Evolutionary conservation across 164 flowering plant genomes (phyloP), one percentile per base, ranked within the genome.

Genomic region (Hamamelis virginiana): DNA sequence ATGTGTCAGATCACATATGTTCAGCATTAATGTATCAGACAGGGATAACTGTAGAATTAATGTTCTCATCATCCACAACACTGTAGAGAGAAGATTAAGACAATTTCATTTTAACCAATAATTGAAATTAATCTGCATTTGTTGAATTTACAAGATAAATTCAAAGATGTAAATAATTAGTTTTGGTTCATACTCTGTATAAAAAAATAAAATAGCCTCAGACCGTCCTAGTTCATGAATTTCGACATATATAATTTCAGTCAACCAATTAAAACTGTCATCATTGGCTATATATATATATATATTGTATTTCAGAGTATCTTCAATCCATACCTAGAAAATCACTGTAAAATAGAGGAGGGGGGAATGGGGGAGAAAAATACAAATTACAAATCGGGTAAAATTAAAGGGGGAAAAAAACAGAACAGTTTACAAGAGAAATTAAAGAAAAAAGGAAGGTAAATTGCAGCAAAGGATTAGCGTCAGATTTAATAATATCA

Each of bases 141-240:
- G 41, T 33, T 33, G 41, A 2, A 33, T 33, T 2, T 6, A 33
- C 4, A 33, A 33, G 41, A 6, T 33, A 33, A n/a, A 33, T 33
- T 33, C 41, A 33, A 33, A 33, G 6, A 2, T 33, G 41, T n/a
- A n/a, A n/a, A n/a, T n/a, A n/a, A n/a, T n/a, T n/a, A 6, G 41
- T 33, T 33, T 33, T 33, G 41, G 41, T 33, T 6, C 4, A 6
- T 2, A 33, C 41, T 33, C 41, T 33, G 41, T 2, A 41, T 5
- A 23, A 50, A 15, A 2, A 15, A 15, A 53, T 1, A 9, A 8
- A 19, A 8, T 65, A 61, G 78, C 82, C 81, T 78, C 81, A 72
- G 81, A 78, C 81, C 81, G 81, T 78, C 82, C 82, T 79, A 79
- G 82, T 79, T 72, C 77, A 73, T 58, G 48, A 61, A 12, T 73